Base-by-base conservation (phyloP, 495 filamentous ascomycete species). In the Penicillium flavigenum region DNA sequence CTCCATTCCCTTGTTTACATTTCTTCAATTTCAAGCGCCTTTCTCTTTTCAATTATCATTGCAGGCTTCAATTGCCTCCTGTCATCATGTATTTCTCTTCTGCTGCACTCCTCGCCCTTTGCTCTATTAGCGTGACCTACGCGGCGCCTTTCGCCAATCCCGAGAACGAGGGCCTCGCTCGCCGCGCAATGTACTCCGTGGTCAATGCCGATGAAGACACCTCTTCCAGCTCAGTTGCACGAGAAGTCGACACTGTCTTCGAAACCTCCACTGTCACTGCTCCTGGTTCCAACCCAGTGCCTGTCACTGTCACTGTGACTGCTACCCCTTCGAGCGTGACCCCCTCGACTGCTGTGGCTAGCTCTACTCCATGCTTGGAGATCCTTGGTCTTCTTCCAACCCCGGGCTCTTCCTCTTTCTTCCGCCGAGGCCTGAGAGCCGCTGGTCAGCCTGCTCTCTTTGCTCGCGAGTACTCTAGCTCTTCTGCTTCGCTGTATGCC, bases 201-300 rank as follows among this genome's bases (percentile, higher is more conserved):
- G 79, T 81, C 54, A 77, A 80, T 53, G 79, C 81, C 20, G 78
- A 71, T 34, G 76, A 73, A 27, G 64, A 69, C 2, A 20, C 27
- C n/a, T 53, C 63, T 11, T 59, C 66, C 20, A 67, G 62, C 47
- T 60, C 64, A 16, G 49, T 63, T 17, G 44, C 62, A 38, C 63
- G 68, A 22, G 59, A 54, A 27, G 53, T 67, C 11, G 59, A 72
- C 17, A 80, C 74, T 20, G 56, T 75, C 11, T 72, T 70, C 14
- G 60, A 71, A 47, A 72, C 70, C 12, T 65, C 63, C 11, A 52
- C 56, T 17, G 58, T 62, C 2, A 68, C 63, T 41, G 63, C 56
- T 19, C 32, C 63, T 8, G 60, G 60, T 9, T 34, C 54, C 31
- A 52, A 66, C 16, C 70, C 72, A 44, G 62, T 64, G 26, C 59